Conservation (phyloP, 1,284 basidiomycete genomes). For the Microbotryum lychnidis-dioicae region DNA sequence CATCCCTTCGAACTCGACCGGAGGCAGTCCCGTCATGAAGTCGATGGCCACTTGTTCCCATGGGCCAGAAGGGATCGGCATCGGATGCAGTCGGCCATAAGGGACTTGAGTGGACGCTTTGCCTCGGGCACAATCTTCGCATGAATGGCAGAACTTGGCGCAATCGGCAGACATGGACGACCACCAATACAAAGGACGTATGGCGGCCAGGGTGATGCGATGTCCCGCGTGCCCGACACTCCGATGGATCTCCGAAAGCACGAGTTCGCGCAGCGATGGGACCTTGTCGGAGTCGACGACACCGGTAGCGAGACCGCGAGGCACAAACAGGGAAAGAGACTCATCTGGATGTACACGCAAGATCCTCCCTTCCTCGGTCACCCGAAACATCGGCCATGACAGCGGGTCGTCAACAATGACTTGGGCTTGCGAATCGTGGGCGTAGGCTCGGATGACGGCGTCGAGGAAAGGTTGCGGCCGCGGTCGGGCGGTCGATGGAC, state of each 20-base stretch:
- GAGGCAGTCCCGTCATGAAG: conserved; percentile 33
- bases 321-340: background rate
- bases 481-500: too few relatives aligned
- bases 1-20: background rate
- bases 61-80: conserved; percentile 38
- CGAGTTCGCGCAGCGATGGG: conserved; percentile 37
- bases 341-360: too few relatives aligned
- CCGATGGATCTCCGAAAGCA: background rate
- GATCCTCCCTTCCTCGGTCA: too few relatives aligned
- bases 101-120: conserved; percentile 27
- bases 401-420: too few relatives aligned
- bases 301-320: background rate
- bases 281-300: conserved; percentile 34
- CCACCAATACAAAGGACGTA: conserved; percentile 43
- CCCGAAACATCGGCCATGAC: too few relatives aligned
- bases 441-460: too few relatives aligned
- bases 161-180: conserved; percentile 36
- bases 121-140: conserved; percentile 36
- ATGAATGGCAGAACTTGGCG: conserved; percentile 34
- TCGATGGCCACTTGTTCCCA: conserved; percentile 46
- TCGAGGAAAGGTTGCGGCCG: too few relatives aligned
- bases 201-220: conserved; percentile 38
- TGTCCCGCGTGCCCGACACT: conserved; percentile 36
- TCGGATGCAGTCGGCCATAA: conserved; percentile 39
- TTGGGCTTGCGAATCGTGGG: too few relatives aligned